These are phyloP conservation scores for Claviceps purpurea DNA, from an alignment of 2,329 filamentous ascomycete species.

Conservation along the genomic window DNA sequence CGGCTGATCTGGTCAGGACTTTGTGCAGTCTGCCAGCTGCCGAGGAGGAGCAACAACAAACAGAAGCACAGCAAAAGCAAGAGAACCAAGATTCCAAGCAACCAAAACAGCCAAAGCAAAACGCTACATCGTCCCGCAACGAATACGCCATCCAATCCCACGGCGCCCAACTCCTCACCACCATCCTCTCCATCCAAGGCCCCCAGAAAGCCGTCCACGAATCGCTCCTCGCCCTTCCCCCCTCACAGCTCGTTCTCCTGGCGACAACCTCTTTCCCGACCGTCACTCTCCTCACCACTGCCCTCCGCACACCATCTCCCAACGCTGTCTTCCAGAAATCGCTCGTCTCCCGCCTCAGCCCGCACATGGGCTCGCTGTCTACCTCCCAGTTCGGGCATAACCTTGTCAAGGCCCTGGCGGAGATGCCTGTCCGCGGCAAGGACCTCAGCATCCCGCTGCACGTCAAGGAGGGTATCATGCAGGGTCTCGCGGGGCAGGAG, in stretches of 20 bases:
- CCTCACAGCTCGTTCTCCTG: slow-evolving; percentile 46
- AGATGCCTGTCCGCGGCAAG: slow-evolving; percentile 34
- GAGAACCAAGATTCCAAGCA: slow-evolving; percentile 11
- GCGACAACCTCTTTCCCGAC: slow-evolving; percentile 42
- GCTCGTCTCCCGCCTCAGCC: slow-evolving; percentile 33
- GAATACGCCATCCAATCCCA: slow-evolving; percentile 47
- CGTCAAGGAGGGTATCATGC: slow-evolving; percentile 42
- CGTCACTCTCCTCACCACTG: slow-evolving; percentile 35
- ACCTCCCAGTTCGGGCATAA: slow-evolving; percentile 37
- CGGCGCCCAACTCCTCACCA: slow-evolving; percentile 66
- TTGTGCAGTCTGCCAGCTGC: slow-evolving; percentile 31
- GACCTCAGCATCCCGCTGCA: slow-evolving; percentile 41
- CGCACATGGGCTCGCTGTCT: slow-evolving; percentile 32
- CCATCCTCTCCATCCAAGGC: slow-evolving; percentile 65
- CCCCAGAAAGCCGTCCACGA: slow-evolving; percentile 60
- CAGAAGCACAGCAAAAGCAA: slow-evolving; percentile 17
- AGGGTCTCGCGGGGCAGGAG: slow-evolving; percentile 33
- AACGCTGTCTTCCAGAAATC: slow-evolving; percentile 43
- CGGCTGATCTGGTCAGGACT: slow-evolving; percentile 33
- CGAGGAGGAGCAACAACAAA: slow-evolving; percentile 14
- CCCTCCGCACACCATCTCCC: slow-evolving; percentile 32
- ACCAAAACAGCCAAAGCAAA: slow-evolving; percentile 21
- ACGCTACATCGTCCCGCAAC: slow-evolving; percentile 31
- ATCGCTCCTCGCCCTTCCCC: slow-evolving; percentile 47
- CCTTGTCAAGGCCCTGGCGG: slow-evolving; percentile 34